Evolutionary conservation across 2,329 filamentous ascomycete genomes (phyloP).

Genomic region (Curvularia eragrostidis): DNA sequence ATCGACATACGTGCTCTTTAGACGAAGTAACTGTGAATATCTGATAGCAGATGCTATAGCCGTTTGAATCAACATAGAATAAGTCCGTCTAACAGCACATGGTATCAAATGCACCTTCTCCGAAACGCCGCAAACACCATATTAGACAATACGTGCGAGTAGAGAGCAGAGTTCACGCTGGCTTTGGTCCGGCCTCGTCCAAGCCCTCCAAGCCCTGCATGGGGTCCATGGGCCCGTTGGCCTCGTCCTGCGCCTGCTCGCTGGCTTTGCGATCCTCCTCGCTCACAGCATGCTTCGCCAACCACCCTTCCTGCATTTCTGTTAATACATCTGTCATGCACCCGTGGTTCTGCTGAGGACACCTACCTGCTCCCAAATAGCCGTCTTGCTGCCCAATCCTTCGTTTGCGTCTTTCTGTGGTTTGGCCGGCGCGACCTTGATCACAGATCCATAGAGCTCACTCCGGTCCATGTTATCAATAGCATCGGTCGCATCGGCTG

Average conservation of each 20-base stretch:
- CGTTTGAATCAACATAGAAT: background rate
- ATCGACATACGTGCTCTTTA: background rate
- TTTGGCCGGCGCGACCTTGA: constrained; percentile 92
- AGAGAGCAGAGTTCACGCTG: constrained; percentile 57
- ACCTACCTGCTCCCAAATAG: constrained; percentile 94
- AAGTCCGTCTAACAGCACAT: constrained; percentile 6
- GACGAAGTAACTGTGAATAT: background rate
- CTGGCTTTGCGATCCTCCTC: constrained; percentile 75
- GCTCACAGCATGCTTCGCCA: constrained; percentile 84
- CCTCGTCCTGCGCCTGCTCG: constrained; percentile 60
- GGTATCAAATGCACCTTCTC: constrained; percentile 16
- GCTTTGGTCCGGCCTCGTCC: constrained; percentile 91
- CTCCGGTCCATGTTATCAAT: constrained; percentile 99
- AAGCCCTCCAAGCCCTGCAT: constrained; percentile 96
- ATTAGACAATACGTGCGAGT: constrained; percentile 1
- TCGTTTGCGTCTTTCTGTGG: constrained; percentile 87
- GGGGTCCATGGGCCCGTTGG: constrained; percentile 73
- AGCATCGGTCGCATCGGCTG: constrained; percentile 86
- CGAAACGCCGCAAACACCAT: constrained; percentile 32
- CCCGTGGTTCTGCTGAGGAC: constrained; percentile 16
- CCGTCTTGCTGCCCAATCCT: constrained; percentile 89
- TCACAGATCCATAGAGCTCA: constrained; percentile 88
- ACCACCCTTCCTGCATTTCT: constrained; percentile 78
- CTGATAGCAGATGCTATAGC: background rate
- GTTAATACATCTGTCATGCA: constrained; percentile 19